Evolutionary conservation across 2,329 filamentous ascomycete genomes (phyloP).

Genomic region (Zymoseptoria ardabiliae): DNA sequence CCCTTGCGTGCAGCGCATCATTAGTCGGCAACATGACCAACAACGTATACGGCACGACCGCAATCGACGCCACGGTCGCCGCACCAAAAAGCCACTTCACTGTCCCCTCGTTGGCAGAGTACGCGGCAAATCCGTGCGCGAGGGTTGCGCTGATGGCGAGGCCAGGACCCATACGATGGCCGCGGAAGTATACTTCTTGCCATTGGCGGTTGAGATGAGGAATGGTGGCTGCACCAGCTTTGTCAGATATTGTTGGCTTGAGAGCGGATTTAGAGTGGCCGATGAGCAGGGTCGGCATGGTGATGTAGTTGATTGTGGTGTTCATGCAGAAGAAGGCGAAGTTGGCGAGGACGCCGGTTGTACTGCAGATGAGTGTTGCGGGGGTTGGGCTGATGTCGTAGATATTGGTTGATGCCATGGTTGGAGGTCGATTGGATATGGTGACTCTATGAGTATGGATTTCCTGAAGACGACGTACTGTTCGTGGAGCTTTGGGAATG

Average conservation of each 20-base stretch:
- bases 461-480: background rate
- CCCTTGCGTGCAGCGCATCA: background rate
- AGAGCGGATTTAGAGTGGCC: background rate
- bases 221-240: background rate
- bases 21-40: constrained; percentile 4
- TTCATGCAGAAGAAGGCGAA: background rate
- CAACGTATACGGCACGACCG: constrained; percentile 6
- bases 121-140: background rate
- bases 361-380: background rate
- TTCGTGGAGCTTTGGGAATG: no score
- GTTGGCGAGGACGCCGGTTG: background rate
- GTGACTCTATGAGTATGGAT: background rate
- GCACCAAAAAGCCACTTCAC: background rate
- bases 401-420: background rate
- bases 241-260: background rate
- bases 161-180: background rate
- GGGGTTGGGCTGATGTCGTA: background rate
- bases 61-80: constrained; percentile 1
- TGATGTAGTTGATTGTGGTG: background rate
- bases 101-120: background rate
- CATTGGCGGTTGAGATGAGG: background rate
- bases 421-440: background rate
- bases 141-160: background rate
- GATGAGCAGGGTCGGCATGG: background rate
- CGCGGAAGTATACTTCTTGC: background rate